Evolutionary conservation across 306 rosid species (phyloP), one percentile per base, ranked within the genome.

Genomic region (Sindora glabra): DNA sequence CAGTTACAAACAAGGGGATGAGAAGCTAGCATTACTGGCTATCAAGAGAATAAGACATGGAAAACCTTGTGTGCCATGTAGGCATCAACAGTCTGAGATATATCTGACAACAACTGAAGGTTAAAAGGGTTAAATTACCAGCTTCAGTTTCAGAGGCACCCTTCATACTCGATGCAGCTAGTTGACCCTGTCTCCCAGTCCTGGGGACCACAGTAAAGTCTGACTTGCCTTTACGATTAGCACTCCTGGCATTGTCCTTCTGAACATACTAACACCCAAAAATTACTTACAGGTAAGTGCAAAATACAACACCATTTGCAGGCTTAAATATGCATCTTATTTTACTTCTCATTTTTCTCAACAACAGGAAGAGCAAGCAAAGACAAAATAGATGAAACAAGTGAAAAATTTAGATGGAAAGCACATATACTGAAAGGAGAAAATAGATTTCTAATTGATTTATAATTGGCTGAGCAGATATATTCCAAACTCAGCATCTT

Each of bases 221-320:
- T 66, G 96, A 74, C 80, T 77, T 89, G 66, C 72, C 94, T 70
- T 68, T 92, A 15, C 88, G 80, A 66, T 62, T 77, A 34, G 71
- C 49, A 67, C 45, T 72, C 74, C 71, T 92, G 27, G 68, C 69
- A 63, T 65, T 72, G 62, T 89, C 90, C 85, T 89, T 92, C 69
- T 79, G 82, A 56, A 92, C 85, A 75, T 92, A 88, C 98, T 92
- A 90, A 45, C 51, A 72, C 73, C 51, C 74, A 72, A 59, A 45
- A 55, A 75, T 58, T 17, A 67, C 57, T 61, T 18, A 30, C 70
- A 15, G 69, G 27, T 66, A 34, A 47, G 48, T 32, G 29, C 58
- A 39, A 25, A 38, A 10, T 14, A 23, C 21, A 47, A 32, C 37
- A 26, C 29, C 12, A 48, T 48, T 67, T 67, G 74, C 59, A 41